Percentiles rank a stretch among this genome's conserved stretches.
Evolutionary conservation across 768 basidiomycete genomes (phyloP).

Genomic region (Termitomyces sp.): DNA sequence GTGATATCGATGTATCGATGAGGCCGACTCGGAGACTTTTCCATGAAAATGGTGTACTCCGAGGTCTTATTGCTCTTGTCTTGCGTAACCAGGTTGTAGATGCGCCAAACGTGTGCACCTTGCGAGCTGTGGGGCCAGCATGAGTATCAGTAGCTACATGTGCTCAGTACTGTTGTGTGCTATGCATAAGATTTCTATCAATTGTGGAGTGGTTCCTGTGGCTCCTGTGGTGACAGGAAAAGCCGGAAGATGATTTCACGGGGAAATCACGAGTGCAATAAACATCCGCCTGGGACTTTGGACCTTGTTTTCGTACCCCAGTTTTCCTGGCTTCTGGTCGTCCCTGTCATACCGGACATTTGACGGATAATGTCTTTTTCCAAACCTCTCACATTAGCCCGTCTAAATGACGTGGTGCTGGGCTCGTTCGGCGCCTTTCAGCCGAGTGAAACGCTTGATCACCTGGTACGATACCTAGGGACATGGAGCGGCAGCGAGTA

Average conservation of each 20-base stretch:
- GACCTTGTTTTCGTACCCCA: too few relatives aligned
- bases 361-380: constrained; percentile 53
- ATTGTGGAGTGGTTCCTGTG: background rate
- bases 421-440: constrained; percentile 59
- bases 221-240: background rate
- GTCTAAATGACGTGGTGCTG: constrained; percentile 59
- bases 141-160: too few relatives aligned
- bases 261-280: constrained; percentile 8
- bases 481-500: constrained; percentile 88
- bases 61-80: background rate
- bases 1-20: background rate
- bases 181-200: too few relatives aligned
- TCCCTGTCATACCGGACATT: background rate
- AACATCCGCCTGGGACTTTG: too few relatives aligned
- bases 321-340: too few relatives aligned
- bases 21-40: background rate
- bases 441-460: constrained; percentile 63
- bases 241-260: background rate
- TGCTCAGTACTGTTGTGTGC: too few relatives aligned
- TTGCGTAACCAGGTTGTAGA: background rate
- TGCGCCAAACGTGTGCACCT: background rate
- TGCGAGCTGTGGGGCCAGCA: background rate
- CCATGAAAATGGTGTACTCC: background rate
- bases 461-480: constrained; percentile 70
- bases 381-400: constrained; percentile 43